Evolutionary conservation across 140 eudicot genomes (phyloP), one percentile per base, ranked within the genome.

Genomic region (Flaveria floridana): DNA sequence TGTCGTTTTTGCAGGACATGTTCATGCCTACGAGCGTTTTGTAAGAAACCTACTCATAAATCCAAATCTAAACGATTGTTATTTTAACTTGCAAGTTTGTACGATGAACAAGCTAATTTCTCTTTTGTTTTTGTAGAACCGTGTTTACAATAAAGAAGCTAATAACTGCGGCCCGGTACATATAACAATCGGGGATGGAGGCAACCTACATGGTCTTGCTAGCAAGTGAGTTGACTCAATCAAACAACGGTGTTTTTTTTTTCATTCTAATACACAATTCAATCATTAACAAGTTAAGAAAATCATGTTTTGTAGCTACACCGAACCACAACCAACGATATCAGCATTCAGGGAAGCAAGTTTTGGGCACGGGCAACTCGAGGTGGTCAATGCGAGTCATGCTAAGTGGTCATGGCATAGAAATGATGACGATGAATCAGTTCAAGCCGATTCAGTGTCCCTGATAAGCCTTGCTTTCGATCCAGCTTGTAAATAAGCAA

Each of bases 151-250:
- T 41, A 86, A 77, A 2, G 21, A 77, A 80, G 61, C 80, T 14
- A 47, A 89, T 63, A 71, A 75, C 1, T 92, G 96, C 51, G 96
- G 90, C 30, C 89, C 95, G 3, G 64, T 84, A 70, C 69, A 89
- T 68, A 87, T 92, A 70, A 89, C 89, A 12, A 86, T 87, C 12
- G 98, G 96, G 6, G 98, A 87, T 65, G 98, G 96, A 26, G 98
- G 96, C 65, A 92, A 89, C 66, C 86, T 82, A 0, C 91, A 90
- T 78, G 96, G 90, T 56, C 96, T 87, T 4, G 91, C 94, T 3
- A 65, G 65, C 81, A 80, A 76, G 96, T 89, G 80, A 82, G 89
- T 88, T 61, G 50, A 67, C 75, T 76, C 30, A 15, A 71, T 25
- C 25, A 72, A 62, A 30, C 20, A 19, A 46, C 20, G 0, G 23